phyloP scores from a whole-genome alignment of 176 grass and related monocot genomes.

The Paspalum vaginatum region DNA sequence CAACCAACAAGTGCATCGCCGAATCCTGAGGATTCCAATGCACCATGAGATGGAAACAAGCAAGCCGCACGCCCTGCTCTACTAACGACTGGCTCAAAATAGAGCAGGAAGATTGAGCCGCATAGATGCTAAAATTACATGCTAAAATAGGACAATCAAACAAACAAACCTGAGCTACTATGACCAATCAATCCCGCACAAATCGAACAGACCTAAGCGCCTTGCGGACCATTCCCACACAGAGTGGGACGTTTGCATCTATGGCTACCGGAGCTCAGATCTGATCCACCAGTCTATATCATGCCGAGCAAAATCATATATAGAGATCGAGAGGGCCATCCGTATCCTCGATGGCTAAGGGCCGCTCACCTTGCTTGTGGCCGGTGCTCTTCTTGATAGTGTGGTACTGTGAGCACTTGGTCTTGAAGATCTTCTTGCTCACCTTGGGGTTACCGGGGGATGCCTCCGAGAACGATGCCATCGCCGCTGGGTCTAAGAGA shows the following conservation, averaged over 20 bases:
- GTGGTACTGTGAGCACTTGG: constrained; percentile 94
- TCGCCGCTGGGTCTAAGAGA: constrained; percentile 2
- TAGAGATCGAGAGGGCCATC: background rate
- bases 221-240: background rate
- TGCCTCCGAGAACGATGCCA: constrained; percentile 81
- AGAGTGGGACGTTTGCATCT: background rate
- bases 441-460: constrained; percentile 64
- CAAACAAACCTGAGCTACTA: background rate
- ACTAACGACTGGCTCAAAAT: background rate
- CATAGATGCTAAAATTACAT: no score
- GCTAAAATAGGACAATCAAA: background rate
- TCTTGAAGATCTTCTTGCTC: constrained; percentile 93
- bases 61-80: background rate
- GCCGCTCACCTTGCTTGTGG: constrained; percentile 75
- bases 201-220: constrained; percentile 34
- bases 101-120: background rate
- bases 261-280: background rate
- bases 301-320: background rate
- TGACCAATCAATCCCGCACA: background rate
- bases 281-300: background rate
- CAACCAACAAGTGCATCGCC: background rate
- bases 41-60: background rate
- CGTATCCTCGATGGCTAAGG: background rate
- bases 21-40: background rate
- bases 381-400: constrained; percentile 81